Percentiles rank a stretch among this genome's conserved stretches.
Evolutionary conservation across 768 basidiomycete genomes (phyloP).

Genomic region (Mycena metata): DNA sequence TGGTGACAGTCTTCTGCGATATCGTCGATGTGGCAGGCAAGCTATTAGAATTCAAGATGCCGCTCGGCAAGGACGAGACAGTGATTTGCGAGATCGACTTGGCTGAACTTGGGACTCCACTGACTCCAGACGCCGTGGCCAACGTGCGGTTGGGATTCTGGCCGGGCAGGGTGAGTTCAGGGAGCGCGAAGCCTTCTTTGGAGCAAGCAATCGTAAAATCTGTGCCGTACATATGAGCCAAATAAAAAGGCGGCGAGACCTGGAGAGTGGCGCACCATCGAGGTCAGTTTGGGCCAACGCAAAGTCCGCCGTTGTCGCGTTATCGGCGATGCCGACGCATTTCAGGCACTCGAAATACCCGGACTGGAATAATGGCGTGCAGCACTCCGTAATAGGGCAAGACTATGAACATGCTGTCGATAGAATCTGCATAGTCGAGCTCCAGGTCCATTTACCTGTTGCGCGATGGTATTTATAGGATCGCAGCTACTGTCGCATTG

Average conservation of each 20-base stretch:
- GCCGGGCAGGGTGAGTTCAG: conserved; percentile 32
- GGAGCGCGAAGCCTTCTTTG: conserved; percentile 26
- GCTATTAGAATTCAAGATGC: neutral
- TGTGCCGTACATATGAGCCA: neutral
- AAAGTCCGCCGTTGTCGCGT: conserved; percentile 46
- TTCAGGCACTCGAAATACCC: conserved; percentile 57
- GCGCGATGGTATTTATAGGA: conserved; percentile 42
- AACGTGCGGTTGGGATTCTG: conserved; percentile 35
- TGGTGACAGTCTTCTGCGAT: conserved; percentile 29
- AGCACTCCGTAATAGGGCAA: conserved; percentile 52
- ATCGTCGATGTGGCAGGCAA: neutral
- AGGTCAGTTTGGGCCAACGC: conserved; percentile 48
- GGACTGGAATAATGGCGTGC: conserved; percentile 54
- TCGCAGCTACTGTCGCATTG: conserved; percentile 51
- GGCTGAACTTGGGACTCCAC: neutral
- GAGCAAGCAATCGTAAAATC: conserved; percentile 31
- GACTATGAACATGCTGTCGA: conserved; percentile 35
- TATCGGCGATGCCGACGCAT: conserved; percentile 51
- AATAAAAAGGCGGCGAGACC: neutral
- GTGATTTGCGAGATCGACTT: conserved; percentile 28
- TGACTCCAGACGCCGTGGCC: conserved; percentile 20
- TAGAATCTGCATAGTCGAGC: neutral
- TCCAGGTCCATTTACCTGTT: conserved; percentile 4
- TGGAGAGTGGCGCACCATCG: conserved; percentile 49
- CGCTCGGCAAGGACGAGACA: conserved; percentile 9